Conservation (phyloP, 1,139 yeast species). For the Meyerozyma carpophila region DNA sequence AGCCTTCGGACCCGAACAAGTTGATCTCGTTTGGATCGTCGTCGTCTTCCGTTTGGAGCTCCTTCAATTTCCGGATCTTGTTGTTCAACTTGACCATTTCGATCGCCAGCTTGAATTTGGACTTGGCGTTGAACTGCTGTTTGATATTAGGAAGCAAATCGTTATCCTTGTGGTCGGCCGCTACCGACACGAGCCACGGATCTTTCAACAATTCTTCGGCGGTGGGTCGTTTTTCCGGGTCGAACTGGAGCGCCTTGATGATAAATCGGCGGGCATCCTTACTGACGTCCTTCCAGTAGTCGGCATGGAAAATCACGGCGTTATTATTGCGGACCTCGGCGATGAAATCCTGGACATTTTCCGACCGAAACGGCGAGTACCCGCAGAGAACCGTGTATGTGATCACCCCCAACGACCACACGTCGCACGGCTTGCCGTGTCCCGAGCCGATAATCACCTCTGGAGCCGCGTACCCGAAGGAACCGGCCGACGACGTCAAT, state of each 20-base stretch:
- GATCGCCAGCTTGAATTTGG: constrained; percentile 80
- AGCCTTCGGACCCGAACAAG: constrained; percentile 30
- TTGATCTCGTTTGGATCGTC: constrained; percentile 50
- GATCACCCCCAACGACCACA: constrained; percentile 91
- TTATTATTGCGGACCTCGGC: constrained; percentile 65
- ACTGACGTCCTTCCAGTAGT: constrained; percentile 80
- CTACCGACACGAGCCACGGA: constrained; percentile 59
- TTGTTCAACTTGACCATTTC: constrained; percentile 75
- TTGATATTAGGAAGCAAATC: constrained; percentile 66
- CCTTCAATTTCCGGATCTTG: constrained; percentile 62
- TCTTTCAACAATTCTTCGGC: constrained; percentile 59
- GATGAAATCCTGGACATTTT: constrained; percentile 73
- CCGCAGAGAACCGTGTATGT: constrained; percentile 89
- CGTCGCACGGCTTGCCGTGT: constrained; percentile 88
- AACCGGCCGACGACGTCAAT: constrained; percentile 77
- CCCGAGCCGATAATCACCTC: constrained; percentile 75
- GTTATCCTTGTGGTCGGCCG: constrained; percentile 41
- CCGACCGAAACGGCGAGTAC: constrained; percentile 86
- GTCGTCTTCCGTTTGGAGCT: constrained; percentile 45
- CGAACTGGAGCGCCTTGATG: constrained; percentile 54
- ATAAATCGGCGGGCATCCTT: constrained; percentile 73
- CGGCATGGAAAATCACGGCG: constrained; percentile 79
- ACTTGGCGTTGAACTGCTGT: constrained; percentile 64
- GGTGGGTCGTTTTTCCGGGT: constrained; percentile 65
- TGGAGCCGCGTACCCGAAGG: constrained; percentile 93